phyloP scores from a whole-genome alignment of 148 eudicot species.

The Chenopodium suecicum region DNA sequence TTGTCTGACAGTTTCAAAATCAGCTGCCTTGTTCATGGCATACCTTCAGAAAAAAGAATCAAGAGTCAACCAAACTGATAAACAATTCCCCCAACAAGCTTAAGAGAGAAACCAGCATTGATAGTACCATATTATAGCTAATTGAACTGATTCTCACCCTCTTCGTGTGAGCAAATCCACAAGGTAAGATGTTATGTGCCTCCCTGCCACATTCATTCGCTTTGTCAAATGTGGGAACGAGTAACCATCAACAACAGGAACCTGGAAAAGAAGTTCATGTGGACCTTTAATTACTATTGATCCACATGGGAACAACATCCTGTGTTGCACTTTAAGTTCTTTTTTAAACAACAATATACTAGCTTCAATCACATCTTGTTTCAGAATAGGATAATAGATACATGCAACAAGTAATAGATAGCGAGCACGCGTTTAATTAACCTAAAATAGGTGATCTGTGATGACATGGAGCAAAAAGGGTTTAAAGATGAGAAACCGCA shows the following conservation, averaged over 20 bases:
- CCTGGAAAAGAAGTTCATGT: slow-evolving; percentile 42
- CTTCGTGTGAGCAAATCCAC: slow-evolving; percentile 90
- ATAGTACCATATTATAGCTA: slow-evolving; percentile 19
- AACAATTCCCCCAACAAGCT: neutral
- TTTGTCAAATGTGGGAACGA: slow-evolving; percentile 99
- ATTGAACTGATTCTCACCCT: slow-evolving; percentile 62
- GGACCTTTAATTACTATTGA: slow-evolving; percentile 5
- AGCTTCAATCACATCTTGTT: slow-evolving; percentile 9
- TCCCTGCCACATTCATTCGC: slow-evolving; percentile 98
- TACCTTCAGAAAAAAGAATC: slow-evolving; percentile 57
- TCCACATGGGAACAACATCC: neutral
- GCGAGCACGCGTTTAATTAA: neutral
- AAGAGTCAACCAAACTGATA: slow-evolving; percentile 6
- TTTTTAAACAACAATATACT: neutral
- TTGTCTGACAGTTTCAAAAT: slow-evolving; percentile 95
- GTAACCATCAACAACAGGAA: slow-evolving; percentile 99
- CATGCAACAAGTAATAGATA: neutral
- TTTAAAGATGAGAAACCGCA: neutral
- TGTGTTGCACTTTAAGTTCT: neutral
- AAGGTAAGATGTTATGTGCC: slow-evolving; percentile 95
- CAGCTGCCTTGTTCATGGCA: slow-evolving; percentile 90
- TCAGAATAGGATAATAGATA: neutral
- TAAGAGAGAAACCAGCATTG: slow-evolving; percentile 15
- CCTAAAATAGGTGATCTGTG: neutral
- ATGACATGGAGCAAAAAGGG: neutral